These are phyloP conservation scores for Trichoderma afroharzianum DNA, from an alignment of 2,329 filamentous ascomycete genomes.

Conservation along the genomic window DNA sequence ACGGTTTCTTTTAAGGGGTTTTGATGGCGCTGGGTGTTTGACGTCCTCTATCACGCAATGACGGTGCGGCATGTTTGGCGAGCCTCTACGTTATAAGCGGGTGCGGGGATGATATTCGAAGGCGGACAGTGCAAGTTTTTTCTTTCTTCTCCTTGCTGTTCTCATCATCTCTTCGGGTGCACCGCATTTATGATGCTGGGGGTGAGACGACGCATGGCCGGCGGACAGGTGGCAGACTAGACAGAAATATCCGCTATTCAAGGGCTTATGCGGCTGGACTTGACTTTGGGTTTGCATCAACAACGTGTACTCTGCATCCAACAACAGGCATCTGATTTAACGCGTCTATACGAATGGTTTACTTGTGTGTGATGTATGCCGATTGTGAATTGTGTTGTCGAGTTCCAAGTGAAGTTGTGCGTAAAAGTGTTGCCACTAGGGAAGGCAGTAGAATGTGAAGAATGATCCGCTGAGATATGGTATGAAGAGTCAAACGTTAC, in stretches of 20 bases:
- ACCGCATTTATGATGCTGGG: constrained; percentile 25
- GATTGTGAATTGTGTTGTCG: not conserved
- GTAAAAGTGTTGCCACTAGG: not conserved
- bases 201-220: constrained; percentile 26
- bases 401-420: not conserved
- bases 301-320: constrained; percentile 28
- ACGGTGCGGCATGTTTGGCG: constrained; percentile 12
- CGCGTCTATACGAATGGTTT: constrained; percentile 4
- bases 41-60: constrained; percentile 20
- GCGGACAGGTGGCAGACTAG: constrained; percentile 33
- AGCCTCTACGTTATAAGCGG: constrained; percentile 24
- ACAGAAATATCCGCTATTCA: constrained; percentile 36
- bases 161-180: constrained; percentile 12
- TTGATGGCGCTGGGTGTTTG: constrained; percentile 27
- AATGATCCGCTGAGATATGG: not conserved
- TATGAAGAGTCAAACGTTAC: not conserved
- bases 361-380: not conserved
- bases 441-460: not conserved
- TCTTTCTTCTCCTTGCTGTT: not conserved
- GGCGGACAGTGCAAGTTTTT: not conserved
- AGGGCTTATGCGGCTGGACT: constrained; percentile 38
- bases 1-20: constrained; percentile 11
- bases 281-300: constrained; percentile 39
- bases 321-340: constrained; percentile 22
- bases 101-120: not conserved